These are phyloP conservation scores for Alternaria triticimaculans DNA, from an alignment of 2,329 filamentous ascomycete genomes.

Conservation along the genomic window DNA sequence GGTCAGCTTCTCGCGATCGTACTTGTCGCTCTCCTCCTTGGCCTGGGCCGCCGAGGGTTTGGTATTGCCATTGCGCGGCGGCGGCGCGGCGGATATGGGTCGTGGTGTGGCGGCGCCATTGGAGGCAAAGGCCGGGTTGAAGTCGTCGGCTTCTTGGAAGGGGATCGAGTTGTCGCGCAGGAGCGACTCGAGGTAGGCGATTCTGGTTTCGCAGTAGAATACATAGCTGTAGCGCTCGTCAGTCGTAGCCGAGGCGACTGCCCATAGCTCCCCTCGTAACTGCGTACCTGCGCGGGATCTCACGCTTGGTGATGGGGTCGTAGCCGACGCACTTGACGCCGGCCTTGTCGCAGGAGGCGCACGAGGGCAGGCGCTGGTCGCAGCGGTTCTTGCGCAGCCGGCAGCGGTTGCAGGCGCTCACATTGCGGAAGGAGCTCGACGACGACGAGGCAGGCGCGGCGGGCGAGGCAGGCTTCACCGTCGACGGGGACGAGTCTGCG, in stretches of 20 bases:
- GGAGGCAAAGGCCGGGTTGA: slow-evolving; percentile 56
- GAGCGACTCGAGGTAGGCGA: slow-evolving; percentile 81
- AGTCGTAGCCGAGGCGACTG: slow-evolving; percentile 6
- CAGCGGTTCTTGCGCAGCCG: slow-evolving; percentile 92
- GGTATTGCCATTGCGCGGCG: slow-evolving; percentile 31
- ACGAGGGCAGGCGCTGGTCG: slow-evolving; percentile 90
- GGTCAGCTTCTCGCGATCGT: slow-evolving; percentile 67
- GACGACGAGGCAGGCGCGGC: slow-evolving; percentile 37
- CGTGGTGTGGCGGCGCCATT: slow-evolving; percentile 35
- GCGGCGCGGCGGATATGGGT: slow-evolving; percentile 16
- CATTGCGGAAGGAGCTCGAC: slow-evolving; percentile 57
- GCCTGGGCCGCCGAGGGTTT: slow-evolving; percentile 23
- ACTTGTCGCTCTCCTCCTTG: slow-evolving; percentile 54
- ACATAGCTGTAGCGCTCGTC: slow-evolving; percentile 70
- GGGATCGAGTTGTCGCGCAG: slow-evolving; percentile 72
- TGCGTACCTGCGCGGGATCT: slow-evolving; percentile 76
- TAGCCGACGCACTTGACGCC: slow-evolving; percentile 90
- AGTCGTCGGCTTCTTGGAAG: slow-evolving; percentile 72
- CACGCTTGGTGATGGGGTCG: slow-evolving; percentile 93
- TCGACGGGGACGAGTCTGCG: slow-evolving; percentile 28
- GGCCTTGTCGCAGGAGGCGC: slow-evolving; percentile 92
- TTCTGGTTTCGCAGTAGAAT: slow-evolving; percentile 88
- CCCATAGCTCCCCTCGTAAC: background rate
- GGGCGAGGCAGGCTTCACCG: slow-evolving; percentile 41
- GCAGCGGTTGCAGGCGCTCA: slow-evolving; percentile 90